Evolutionary conservation across 768 basidiomycete genomes (phyloP).

Genomic region (Termitomyces sp.): DNA sequence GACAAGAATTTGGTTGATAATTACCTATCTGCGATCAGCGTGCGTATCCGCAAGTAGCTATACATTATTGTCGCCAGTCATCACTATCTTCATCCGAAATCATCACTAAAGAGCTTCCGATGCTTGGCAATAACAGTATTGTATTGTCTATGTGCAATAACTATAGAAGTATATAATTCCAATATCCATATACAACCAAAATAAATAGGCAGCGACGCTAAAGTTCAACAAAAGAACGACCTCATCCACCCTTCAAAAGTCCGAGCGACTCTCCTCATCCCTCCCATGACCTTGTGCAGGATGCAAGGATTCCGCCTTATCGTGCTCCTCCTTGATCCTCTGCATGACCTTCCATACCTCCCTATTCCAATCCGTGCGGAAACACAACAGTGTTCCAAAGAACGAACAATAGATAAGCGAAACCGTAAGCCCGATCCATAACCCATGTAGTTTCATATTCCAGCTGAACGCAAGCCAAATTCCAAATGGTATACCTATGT

Average conservation of each 20-base stretch:
- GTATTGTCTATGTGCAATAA: too few species aligned
- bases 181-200: too few species aligned
- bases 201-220: too few species aligned
- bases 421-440: slow-evolving; percentile 80
- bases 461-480: slow-evolving; percentile 67
- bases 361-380: slow-evolving; percentile 61
- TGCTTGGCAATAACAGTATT: too few species aligned
- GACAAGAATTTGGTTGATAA: neutral
- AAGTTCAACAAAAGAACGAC: too few species aligned
- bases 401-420: slow-evolving; percentile 55
- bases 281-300: neutral
- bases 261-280: neutral
- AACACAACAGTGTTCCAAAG: slow-evolving; percentile 45
- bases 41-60: too few species aligned
- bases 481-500: slow-evolving; percentile 70
- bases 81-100: too few species aligned
- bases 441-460: slow-evolving; percentile 56
- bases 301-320: slow-evolving; percentile 14
- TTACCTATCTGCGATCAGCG: too few species aligned
- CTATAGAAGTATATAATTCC: too few species aligned
- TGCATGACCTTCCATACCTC: slow-evolving; percentile 60
- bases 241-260: neutral
- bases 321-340: slow-evolving; percentile 45
- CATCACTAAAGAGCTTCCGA: too few species aligned
- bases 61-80: too few species aligned